Base-by-base conservation (phyloP, 257 asterid genomes). In the Solanum rostratum region DNA sequence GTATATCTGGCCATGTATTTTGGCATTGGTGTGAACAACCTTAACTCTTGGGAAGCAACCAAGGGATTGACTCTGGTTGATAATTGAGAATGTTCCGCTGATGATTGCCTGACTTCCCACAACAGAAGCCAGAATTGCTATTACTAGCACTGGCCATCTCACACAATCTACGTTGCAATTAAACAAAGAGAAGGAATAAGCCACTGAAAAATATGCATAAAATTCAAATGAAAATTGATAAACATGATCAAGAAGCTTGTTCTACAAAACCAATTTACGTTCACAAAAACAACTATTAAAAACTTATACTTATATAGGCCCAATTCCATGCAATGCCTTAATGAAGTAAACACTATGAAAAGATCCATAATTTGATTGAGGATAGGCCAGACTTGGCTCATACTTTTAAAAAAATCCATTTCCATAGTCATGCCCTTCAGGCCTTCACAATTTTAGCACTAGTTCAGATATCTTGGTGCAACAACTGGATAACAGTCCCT, bases 31-130 rank as follows among this genome's bases (percentile, higher is more conserved):
- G 91, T 96, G 99, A 82, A 96, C 85, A 39, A 94, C 98, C 89
- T 96, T 96, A 59, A 96, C 99, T 89, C 99, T 92, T 3, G 99
- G 99, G 82, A 96, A 96, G 91, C 98, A 96, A 83, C 99, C 99
- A 9, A 96, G 97, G 22, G 99, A 93, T 37, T 91, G 99, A 80
- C 97, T 92, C 91, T 96, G 99, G 91, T 96, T 96, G 89, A 96
- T 96, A 83, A 96, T 96, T 0, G 99, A 96, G 89, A 96, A 96
- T 3, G 99, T 96, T n/a, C 99, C 99, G 8, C 99, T 96, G 86
- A 96, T 96, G 86, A 96, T 94, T 13, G 99, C 99, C 85, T 96
- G 99, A 86, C 98, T 96, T 80, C 99, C 99, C 69, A 96, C 98
- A 53, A 96, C 99, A 0, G 99, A 94, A 39, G 99, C 99, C 53